Evolutionary conservation across 164 flowering plant species (phyloP), one percentile per base, ranked within the genome.

Genomic region (Vitis riparia): DNA sequence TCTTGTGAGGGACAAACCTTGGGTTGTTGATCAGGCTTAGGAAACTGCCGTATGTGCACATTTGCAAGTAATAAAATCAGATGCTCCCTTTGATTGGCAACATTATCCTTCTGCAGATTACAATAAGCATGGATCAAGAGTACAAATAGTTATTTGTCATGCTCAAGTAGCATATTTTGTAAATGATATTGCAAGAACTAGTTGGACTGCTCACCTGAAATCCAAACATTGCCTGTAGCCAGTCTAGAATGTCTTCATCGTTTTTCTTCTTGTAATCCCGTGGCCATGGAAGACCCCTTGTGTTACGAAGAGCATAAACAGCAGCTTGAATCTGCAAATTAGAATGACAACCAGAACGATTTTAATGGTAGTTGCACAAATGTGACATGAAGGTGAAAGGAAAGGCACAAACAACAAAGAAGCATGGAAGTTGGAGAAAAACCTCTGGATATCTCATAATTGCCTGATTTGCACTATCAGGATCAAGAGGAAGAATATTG

Each of bases 281-380:
- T 3, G 97, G 97, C 98, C 97, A 96, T n/a, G 98, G 99, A 56
- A 96, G 91, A 65, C 99, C 99, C 78, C 99, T 86, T 3, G 91
- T 93, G 73, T 92, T 93, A 12, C 99, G 94, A 62, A 96, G 97
- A 37, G 99, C 99, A 75, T 70, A n/a, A 67, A 93, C 95, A 79
- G 94, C 87, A 78, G 98, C 98, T 87, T 85, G 90, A 72, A 96
- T 93, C 99, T 96, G 80, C 63, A 78, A 32, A 62, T 66, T 19
- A 65, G 60, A 73, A 11, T 13, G 68, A 12, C n/a, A 70, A 59
- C 19, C 30, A 47, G 66, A 59, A 14, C 11, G 49, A 27, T 63
- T 60, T 50, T 65, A 65, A 37, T 37, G 44, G 44, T 37, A 37
- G 44, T 37, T 37, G 44, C 44, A 0, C 8, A 9, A 44, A 61